phyloP scores from a whole-genome alignment of 345 rosid species.

The Gossypium mustelinum region DNA sequence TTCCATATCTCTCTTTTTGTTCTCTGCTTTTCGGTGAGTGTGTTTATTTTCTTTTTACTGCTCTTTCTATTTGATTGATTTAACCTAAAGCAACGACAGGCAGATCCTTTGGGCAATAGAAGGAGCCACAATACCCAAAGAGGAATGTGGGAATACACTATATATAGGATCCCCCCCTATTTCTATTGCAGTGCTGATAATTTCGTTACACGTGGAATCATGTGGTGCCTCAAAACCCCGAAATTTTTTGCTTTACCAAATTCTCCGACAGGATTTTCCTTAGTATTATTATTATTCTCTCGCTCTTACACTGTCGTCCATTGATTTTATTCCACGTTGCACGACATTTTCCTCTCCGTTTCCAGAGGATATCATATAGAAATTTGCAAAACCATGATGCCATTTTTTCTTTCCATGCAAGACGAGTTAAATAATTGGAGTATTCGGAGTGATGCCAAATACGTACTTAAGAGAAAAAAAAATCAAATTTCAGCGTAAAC shows the following conservation, averaged over 20 bases:
- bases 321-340: conserved; percentile 8
- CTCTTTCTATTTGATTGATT: conserved; percentile 6
- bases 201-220: conserved; percentile 18
- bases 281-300: no score
- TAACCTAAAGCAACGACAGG: conserved; percentile 5
- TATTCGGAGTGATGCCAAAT: background rate
- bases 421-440: background rate
- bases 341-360: background rate
- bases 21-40: background rate
- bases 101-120: conserved; percentile 7
- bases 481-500: no score
- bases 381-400: background rate
- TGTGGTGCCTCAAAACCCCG: conserved; percentile 8
- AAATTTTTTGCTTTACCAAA: background rate
- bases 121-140: conserved; percentile 14
- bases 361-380: background rate
- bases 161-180: conserved; percentile 19
- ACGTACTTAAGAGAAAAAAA: no score
- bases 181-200: background rate
- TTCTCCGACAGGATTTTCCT: conserved; percentile 29
- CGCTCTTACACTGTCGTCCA: background rate
- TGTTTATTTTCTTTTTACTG: background rate
- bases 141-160: conserved; percentile 18
- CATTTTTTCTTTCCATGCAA: background rate
- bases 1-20: conserved; percentile 21